phyloP scores from a whole-genome alignment of 2,329 filamentous ascomycete species.

The Penicillium brevicompactum region DNA sequence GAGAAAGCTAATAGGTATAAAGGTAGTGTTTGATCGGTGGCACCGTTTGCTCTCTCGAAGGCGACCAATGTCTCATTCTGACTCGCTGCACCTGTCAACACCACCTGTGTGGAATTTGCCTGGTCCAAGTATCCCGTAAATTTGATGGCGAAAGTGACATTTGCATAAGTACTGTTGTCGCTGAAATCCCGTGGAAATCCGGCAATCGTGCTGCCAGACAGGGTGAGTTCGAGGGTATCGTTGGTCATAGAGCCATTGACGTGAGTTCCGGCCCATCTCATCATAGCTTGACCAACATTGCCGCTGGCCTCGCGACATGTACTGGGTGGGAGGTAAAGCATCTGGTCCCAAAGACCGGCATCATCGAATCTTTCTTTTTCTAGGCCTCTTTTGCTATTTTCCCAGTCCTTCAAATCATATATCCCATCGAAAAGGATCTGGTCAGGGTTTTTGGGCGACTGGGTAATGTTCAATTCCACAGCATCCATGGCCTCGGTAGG shows the following conservation, averaged over 20 bases:
- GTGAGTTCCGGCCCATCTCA: slow-evolving; percentile 5
- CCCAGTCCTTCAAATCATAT: slow-evolving; percentile 8
- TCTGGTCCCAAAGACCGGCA: neutral
- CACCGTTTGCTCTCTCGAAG: slow-evolving; percentile 5
- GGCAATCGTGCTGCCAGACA: slow-evolving; percentile 1
- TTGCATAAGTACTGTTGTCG: neutral
- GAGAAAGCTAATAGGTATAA: neutral
- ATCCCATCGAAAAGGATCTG: slow-evolving; percentile 8
- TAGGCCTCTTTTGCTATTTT: neutral
- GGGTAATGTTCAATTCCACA: slow-evolving; percentile 5
- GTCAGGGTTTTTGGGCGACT: neutral
- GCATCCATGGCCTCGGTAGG: slow-evolving; percentile 7
- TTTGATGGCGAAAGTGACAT: slow-evolving; percentile 7
- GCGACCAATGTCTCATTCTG: slow-evolving; percentile 1
- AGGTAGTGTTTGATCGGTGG: neutral
- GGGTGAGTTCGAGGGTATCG: slow-evolving; percentile 4
- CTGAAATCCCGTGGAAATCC: neutral
- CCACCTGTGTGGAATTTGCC: slow-evolving; percentile 10
- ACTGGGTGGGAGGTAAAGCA: slow-evolving; percentile 2
- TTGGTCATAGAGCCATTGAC: slow-evolving; percentile 13
- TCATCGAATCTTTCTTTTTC: neutral
- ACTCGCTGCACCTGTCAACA: slow-evolving; percentile 3
- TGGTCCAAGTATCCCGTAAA: slow-evolving; percentile 5
- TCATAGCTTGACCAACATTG: neutral
- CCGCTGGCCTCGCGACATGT: neutral